Percentiles rank a stretch among this genome's conserved stretches.
Evolutionary conservation across 2,329 filamentous ascomycete species (phyloP).

Genomic region (Penicillium sp.): DNA sequence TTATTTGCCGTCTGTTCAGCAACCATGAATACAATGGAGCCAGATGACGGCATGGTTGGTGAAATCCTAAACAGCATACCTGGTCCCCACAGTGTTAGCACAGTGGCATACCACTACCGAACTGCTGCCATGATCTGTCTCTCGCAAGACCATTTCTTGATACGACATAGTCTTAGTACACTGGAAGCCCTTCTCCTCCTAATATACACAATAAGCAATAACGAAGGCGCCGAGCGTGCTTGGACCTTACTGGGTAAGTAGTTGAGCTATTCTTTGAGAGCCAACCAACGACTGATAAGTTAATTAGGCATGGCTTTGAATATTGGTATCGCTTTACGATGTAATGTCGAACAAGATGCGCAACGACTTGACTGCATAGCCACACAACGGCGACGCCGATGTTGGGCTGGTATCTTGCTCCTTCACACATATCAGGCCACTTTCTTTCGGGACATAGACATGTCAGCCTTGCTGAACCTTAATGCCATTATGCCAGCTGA

Average conservation of each 20-base stretch:
- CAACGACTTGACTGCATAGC: slow-evolving; percentile 17
- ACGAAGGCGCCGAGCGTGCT: slow-evolving; percentile 22
- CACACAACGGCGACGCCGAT: slow-evolving; percentile 28
- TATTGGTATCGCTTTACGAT: slow-evolving; percentile 30
- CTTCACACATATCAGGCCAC: slow-evolving; percentile 35
- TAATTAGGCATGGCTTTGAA: slow-evolving; percentile 23
- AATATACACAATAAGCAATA: slow-evolving; percentile 30
- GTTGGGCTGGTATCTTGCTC: slow-evolving; percentile 33
- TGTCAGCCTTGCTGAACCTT: slow-evolving; percentile 26
- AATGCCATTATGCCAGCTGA: slow-evolving; percentile 21
- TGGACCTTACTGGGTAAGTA: slow-evolving; percentile 33
- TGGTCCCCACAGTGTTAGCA: too few species aligned
- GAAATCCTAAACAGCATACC: too few species aligned
- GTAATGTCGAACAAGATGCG: slow-evolving; percentile 25
- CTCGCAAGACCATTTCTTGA: slow-evolving; percentile 29
- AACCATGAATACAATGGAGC: slow-evolving; percentile 24
- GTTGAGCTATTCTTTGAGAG: too few species aligned
- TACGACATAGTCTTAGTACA: slow-evolving; percentile 29
- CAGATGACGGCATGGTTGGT: slow-evolving; percentile 17
- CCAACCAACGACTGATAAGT: too few species aligned
- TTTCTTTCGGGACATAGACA: slow-evolving; percentile 21
- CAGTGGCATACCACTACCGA: slow-evolving; percentile 3
- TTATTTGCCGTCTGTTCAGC: slow-evolving; percentile 28
- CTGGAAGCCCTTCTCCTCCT: slow-evolving; percentile 32
- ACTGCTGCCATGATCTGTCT: slow-evolving; percentile 27